phyloP scores from a whole-genome alignment of 1,139 yeast genomes.

The Scheffersomyces illinoinensis region DNA sequence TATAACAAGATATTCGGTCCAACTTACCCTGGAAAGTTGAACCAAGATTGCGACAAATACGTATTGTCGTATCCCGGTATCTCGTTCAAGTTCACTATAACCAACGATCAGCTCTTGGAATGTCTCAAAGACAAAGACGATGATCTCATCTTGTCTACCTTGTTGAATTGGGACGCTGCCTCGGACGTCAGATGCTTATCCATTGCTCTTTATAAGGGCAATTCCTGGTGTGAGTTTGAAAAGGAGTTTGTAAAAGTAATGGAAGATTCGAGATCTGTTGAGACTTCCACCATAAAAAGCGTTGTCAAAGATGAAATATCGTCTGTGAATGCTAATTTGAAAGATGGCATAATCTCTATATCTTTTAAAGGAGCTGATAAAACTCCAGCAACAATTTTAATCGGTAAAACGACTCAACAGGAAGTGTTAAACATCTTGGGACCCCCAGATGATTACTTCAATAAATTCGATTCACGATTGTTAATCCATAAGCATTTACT shows the following conservation, averaged over 20 bases:
- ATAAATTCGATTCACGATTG: conserved; percentile 48
- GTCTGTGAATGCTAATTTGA: conserved; percentile 1
- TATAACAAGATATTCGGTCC: conserved; percentile 65
- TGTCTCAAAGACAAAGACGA: conserved; percentile 17
- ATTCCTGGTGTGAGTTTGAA: conserved; percentile 26
- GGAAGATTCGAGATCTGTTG: not conserved
- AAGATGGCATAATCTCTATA: conserved; percentile 3
- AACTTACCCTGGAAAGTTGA: conserved; percentile 54
- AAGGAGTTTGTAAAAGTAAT: conserved; percentile 7
- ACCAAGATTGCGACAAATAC: conserved; percentile 21
- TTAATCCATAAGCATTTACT: conserved; percentile 36
- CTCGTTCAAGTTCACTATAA: conserved; percentile 42
- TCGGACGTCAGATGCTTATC: conserved; percentile 37
- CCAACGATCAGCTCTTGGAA: conserved; percentile 15
- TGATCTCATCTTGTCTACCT: conserved; percentile 24
- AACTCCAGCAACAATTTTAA: conserved; percentile 6
- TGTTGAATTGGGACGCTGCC: conserved; percentile 33
- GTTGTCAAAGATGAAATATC: not conserved
- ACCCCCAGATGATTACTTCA: conserved; percentile 56
- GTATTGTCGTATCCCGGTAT: conserved; percentile 58
- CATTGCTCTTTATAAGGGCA: conserved; percentile 37
- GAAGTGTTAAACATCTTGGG: conserved; percentile 49
- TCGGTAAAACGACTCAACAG: conserved; percentile 52
- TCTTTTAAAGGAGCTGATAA: conserved; percentile 3
- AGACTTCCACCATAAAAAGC: not conserved